Evolutionary conservation across 2,329 filamentous ascomycete species (phyloP), one percentile per base, ranked within the genome.

Genomic region (Fusarium sp.): DNA sequence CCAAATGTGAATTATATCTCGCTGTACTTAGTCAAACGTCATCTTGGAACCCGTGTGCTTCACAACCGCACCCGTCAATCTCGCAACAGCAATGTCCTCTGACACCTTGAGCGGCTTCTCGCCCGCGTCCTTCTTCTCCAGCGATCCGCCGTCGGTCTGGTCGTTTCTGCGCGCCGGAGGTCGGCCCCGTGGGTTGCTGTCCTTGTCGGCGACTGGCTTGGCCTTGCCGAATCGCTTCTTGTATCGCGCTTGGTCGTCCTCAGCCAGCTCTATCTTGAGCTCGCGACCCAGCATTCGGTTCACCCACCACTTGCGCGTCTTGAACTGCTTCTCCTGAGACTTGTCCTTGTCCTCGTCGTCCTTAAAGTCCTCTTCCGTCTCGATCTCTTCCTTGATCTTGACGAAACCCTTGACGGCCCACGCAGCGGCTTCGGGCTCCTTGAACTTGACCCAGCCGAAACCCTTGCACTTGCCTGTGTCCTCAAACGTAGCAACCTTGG

Each of bases 401-500:
- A 93, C 85, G 73, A 91, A 97, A 1, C 95, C 95, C 76, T 89
- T 90, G 68, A 97, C 93, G 1, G 81, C 81, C 77, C 79, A 80
- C 48, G 89, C 87, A 0, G 93, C 93, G 1, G 91, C 87, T 56
- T 92, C 89, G 12, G 94, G 76, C 49, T 94, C 89, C 75, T 90
- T 89, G 79, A 98, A 99, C 64, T 92, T 92, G 63, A 99, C 89
- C 94, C 96, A 99, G 7, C 91, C 96, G 80, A 91, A 99, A 19
- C 96, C 96, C 82, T 98, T 98, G 83, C 96, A 99, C 82, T 98
- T 99, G 42, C 96, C 96, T 20, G 91, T 91, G 78, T 99, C 96
- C 78, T 98, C 93, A 76, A 99, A 99, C 1, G 94, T 97, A 4
- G 96, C 96, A 69, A 98, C 83, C 80, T 97, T 95, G 67, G 93